These are phyloP conservation scores for Multifurca ochricompacta DNA, from an alignment of 768 basidiomycete genomes.

Conservation along the genomic window DNA sequence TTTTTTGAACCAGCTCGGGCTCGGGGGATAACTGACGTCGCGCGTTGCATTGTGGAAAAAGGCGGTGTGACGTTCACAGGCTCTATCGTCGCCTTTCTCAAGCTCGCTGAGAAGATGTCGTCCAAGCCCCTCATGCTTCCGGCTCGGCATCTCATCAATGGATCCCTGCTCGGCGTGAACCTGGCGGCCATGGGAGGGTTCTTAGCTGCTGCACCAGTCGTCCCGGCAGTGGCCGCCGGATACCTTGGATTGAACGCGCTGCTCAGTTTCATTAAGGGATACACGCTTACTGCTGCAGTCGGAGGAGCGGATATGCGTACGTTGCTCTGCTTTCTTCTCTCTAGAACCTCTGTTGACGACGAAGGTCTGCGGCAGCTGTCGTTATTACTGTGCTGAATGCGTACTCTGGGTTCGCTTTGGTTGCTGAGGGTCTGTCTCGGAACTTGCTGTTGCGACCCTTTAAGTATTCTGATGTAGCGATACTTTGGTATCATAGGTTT, in stretches of 20 bases:
- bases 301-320: conserved; percentile 91
- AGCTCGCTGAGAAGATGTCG: conserved; percentile 75
- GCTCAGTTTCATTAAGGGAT: conserved; percentile 80
- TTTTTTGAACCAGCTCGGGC: background rate
- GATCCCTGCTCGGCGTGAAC: conserved; percentile 64
- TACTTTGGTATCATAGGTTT: conserved; percentile 44
- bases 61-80: conserved; percentile 87
- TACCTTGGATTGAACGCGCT: conserved; percentile 67
- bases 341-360: background rate
- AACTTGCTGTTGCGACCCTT: background rate
- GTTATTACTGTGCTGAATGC: conserved; percentile 88
- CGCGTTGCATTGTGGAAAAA: conserved; percentile 39
- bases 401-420: conserved; percentile 85
- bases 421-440: conserved; percentile 59
- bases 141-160: conserved; percentile 70
- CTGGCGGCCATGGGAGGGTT: conserved; percentile 70
- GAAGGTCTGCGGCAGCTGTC: conserved; percentile 45
- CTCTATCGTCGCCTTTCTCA: conserved; percentile 83
- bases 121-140: conserved; percentile 67
- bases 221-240: conserved; percentile 68
- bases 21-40: conserved; percentile 3
- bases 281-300: conserved; percentile 84
- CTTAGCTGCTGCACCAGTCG: conserved; percentile 56
- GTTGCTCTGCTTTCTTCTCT: conserved; percentile 25
- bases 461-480: background rate